Evolutionary conservation across 2,329 filamentous ascomycete genomes (phyloP).

Genomic region (Claviceps quebecensis): DNA sequence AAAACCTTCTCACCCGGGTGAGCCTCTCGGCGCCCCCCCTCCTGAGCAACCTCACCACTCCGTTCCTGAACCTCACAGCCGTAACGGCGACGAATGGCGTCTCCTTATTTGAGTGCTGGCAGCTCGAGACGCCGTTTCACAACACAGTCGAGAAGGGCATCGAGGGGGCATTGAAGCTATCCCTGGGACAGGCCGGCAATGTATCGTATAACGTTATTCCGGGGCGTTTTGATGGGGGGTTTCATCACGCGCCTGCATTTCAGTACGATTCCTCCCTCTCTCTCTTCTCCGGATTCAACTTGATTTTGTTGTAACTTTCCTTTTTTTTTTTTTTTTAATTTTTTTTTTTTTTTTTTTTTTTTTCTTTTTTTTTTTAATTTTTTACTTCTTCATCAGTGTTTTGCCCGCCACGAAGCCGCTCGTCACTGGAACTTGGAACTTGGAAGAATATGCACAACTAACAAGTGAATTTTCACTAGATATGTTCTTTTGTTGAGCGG

Average conservation of each 20-base stretch:
- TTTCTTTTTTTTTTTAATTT: neutral
- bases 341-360: neutral
- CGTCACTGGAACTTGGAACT: too few relatives aligned
- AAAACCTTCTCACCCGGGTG: neutral
- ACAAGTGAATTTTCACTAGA: conserved; percentile 8
- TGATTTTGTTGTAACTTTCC: too few relatives aligned
- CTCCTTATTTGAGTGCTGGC: conserved; percentile 33
- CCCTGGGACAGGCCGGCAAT: conserved; percentile 19
- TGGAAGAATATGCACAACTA: neutral
- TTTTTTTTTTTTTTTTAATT: neutral
- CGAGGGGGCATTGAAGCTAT: conserved; percentile 15
- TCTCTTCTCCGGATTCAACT: neutral
- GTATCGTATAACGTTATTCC: conserved; percentile 24
- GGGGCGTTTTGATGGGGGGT: conserved; percentile 22
- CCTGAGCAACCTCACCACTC: conserved; percentile 2
- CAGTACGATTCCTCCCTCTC: conserved; percentile 19
- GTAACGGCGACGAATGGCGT: conserved; percentile 20
- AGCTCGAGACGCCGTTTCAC: conserved; percentile 13
- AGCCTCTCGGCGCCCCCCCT: neutral
- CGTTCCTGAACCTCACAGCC: conserved; percentile 27
- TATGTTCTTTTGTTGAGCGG: conserved; percentile 25
- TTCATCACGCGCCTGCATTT: conserved; percentile 26
- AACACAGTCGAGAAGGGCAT: conserved; percentile 19
- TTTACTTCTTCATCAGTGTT: neutral
- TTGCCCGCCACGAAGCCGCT: too few relatives aligned